Conservation (phyloP, 805 yeast species). For the Spathaspora sp. region DNA sequence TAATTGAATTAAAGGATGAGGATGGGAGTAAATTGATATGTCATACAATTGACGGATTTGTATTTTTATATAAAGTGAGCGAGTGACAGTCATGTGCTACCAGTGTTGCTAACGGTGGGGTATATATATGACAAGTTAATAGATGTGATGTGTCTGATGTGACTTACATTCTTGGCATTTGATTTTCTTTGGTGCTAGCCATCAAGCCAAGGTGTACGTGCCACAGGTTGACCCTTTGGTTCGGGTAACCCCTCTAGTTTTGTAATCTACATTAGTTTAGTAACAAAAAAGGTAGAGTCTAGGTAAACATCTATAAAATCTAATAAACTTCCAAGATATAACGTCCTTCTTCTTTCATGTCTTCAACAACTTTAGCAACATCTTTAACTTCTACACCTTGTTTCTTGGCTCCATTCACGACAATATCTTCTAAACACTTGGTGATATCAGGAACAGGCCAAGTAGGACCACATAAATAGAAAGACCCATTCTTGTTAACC, state of each 20-base stretch:
- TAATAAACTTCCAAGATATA: slow-evolving; percentile 92
- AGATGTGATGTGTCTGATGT: no score
- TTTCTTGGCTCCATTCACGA: slow-evolving; percentile 63
- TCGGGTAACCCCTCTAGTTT: no score
- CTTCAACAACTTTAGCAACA: slow-evolving; percentile 79
- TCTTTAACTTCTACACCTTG: slow-evolving; percentile 64
- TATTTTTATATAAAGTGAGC: background rate
- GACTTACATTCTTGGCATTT: no score
- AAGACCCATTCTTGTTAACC: slow-evolving; percentile 75
- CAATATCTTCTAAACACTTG: slow-evolving; percentile 80
- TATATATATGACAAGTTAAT: background rate
- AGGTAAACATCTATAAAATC: slow-evolving; percentile 7
- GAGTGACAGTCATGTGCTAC: background rate
- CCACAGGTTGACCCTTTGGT: no score
- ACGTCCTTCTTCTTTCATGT: slow-evolving; percentile 87
- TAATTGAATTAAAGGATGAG: background rate
- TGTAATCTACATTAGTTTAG: no score
- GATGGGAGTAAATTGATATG: background rate
- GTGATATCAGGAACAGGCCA: slow-evolving; percentile 99
- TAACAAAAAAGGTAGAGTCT: no score
- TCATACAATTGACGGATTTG: background rate
- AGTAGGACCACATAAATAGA: slow-evolving; percentile 97
- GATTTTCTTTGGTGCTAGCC: no score
- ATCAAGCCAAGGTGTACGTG: no score
- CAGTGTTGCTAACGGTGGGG: background rate